Base-by-base conservation (phyloP, 768 basidiomycete genomes). In the Vararia minispora region DNA sequence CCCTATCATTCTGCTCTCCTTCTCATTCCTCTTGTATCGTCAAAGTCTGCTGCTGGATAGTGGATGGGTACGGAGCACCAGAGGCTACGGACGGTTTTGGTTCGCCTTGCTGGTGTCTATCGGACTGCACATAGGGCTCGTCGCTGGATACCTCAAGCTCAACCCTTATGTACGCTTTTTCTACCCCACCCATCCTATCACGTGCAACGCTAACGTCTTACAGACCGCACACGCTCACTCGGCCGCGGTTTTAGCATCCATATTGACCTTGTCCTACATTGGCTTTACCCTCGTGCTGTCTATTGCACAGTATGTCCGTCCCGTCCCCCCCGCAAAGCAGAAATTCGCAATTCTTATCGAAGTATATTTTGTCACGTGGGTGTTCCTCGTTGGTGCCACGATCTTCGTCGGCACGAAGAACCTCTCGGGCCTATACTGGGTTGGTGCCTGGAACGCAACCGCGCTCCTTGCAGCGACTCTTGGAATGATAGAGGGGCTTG, bases 151-250 rank as follows among this genome's bases (percentile, higher is more conserved):
- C 45, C 48, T 72, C 14, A 58, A 65, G 32, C n/a, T 79, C 28
- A 84, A 83, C 52, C 73, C 76, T 22, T 76, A 72, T 44, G 81
- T 83, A 50, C 49, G 77, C 59, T 2, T n/a, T 18, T 20, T 27
- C 12, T 21, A 14, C 11, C n/a, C 5, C 20, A 9, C 12, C 16
- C n/a, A 35, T 18, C 14, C 17, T 26, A 25, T 22, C 27, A n/a
- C 17, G 26, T 18, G 24, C 40, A 27, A 24, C 47, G 39, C 30
- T 9, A 42, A 37, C 14, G n/a, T 3, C 28, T 13, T 11, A n/a
- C 47, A 86, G 84, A 64, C 77, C 21, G 58, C 75, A 7, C 76
- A 86, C 51, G 70, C 78, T 2, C 65, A 65, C 6, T 68, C 71
- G 3, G 68, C 69, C 40, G 50, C 69, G 11, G 71, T 79, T 11